Conservation (phyloP, 495 filamentous ascomycete genomes). For the Neurospora pannonica region DNA sequence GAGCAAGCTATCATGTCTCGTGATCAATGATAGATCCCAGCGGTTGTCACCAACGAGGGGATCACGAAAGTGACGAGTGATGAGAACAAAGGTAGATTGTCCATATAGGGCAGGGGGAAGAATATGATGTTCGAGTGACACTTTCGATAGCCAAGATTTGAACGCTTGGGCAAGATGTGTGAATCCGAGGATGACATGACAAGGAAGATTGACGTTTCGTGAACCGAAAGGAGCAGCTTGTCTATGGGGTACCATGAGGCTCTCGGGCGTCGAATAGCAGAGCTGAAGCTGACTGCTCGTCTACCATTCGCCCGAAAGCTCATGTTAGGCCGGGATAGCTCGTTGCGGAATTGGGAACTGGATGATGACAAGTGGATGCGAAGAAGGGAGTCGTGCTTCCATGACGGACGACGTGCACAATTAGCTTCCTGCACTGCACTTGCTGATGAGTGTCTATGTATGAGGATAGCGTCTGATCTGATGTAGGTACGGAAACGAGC, state of each 20-base stretch:
- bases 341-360: not conserved
- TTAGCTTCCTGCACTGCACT: not conserved
- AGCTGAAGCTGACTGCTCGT: not conserved
- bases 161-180: not conserved
- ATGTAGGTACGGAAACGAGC: not conserved
- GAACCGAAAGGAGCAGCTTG: not conserved
- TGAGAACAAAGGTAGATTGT: not conserved
- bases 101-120: not conserved
- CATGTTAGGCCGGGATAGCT: not conserved
- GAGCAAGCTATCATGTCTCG: not conserved
- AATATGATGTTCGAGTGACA: not conserved
- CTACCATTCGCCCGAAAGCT: not conserved
- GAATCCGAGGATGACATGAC: not conserved
- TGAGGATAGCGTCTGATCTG: not conserved
- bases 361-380: not conserved
- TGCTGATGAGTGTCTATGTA: not conserved
- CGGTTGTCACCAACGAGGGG: not conserved
- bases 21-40: not conserved
- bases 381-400: not conserved
- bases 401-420: not conserved
- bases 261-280: not conserved
- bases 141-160: not conserved
- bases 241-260: not conserved
- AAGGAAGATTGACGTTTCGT: not conserved
- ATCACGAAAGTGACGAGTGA: not conserved